A percentile compares a stretch with the other conserved stretches of the same genome.
phyloP scores from a whole-genome alignment of 176 grass and related monocot species.

The Avena eriantha region DNA sequence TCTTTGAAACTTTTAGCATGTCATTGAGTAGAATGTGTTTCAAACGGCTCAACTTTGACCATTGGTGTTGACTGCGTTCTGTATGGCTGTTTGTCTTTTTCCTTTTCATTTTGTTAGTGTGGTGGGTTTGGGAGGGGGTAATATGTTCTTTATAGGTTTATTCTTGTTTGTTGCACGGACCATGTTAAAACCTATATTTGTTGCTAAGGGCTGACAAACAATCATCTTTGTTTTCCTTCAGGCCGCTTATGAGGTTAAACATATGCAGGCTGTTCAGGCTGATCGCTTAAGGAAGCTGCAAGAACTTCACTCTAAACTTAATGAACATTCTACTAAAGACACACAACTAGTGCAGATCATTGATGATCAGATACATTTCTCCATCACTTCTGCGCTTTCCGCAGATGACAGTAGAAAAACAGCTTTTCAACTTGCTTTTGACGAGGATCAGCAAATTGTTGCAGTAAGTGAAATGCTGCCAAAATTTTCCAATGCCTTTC shows the following conservation, averaged over 20 bases:
- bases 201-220: slow-evolving; percentile 23
- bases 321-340: slow-evolving; percentile 68
- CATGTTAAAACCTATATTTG: slow-evolving; percentile 34
- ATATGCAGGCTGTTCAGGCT: slow-evolving; percentile 66
- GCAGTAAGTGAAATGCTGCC: slow-evolving; percentile 65
- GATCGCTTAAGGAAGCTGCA: slow-evolving; percentile 84
- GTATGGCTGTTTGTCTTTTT: slow-evolving; percentile 19
- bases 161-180: slow-evolving; percentile 13
- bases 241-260: slow-evolving; percentile 86
- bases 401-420: slow-evolving; percentile 79
- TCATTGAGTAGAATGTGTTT: slow-evolving; percentile 29
- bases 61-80: neutral
- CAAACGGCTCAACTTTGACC: slow-evolving; percentile 1
- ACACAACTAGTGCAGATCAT: slow-evolving; percentile 67
- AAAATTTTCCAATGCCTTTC: slow-evolving; percentile 15
- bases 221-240: slow-evolving; percentile 48
- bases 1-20: neutral
- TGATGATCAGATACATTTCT: slow-evolving; percentile 86
- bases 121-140: neutral
- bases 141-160: slow-evolving; percentile 21
- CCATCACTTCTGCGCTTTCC: slow-evolving; percentile 74
- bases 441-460: slow-evolving; percentile 96
- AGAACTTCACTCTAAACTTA: slow-evolving; percentile 76
- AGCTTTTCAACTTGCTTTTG: slow-evolving; percentile 76
- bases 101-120: slow-evolving; percentile 19